Conservation (phyloP, 1,139 yeast species). For the Nakaseomyces sp. region DNA sequence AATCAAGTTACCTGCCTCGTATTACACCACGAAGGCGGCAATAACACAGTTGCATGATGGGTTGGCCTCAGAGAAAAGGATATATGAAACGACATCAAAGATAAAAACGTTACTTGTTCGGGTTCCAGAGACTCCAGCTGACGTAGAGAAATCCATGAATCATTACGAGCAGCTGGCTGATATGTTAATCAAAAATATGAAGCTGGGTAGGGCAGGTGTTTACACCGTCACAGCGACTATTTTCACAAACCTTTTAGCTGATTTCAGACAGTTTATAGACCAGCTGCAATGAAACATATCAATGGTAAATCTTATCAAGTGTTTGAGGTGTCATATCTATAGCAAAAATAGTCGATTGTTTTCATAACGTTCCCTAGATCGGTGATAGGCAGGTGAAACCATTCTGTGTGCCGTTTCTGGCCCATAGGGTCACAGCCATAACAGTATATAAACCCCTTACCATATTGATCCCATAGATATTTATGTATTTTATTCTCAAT, state of each 20-base stretch:
- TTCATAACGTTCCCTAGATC: slow-evolving; percentile 20
- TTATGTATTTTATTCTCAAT: slow-evolving; percentile 23
- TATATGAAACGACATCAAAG: slow-evolving; percentile 7
- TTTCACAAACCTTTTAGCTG: not conserved
- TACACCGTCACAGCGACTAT: slow-evolving; percentile 1
- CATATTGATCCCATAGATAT: slow-evolving; percentile 25
- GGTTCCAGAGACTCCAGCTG: slow-evolving; percentile 8
- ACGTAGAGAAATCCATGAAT: slow-evolving; percentile 9
- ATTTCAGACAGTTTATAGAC: slow-evolving; percentile 3
- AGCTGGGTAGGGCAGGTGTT: slow-evolving; percentile 9
- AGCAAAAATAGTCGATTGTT: slow-evolving; percentile 21
- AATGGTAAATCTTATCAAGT: slow-evolving; percentile 3
- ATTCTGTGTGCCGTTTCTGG: slow-evolving; percentile 25
- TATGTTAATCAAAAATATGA: slow-evolving; percentile 5
- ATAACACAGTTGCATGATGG: slow-evolving; percentile 24
- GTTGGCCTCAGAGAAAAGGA: slow-evolving; percentile 17
- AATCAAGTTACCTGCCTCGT: slow-evolving; percentile 12
- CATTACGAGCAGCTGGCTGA: slow-evolving; percentile 3
- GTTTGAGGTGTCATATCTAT: slow-evolving; percentile 7
- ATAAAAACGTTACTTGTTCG: slow-evolving; percentile 8
- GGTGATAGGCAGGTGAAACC: slow-evolving; percentile 25
- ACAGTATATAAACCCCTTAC: slow-evolving; percentile 26
- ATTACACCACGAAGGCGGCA: slow-evolving; percentile 20
- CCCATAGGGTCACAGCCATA: slow-evolving; percentile 23
- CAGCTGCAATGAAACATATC: slow-evolving; percentile 2